Conservation (phyloP, 2,329 filamentous ascomycete genomes). For the Neofusicoccum umdonicola region DNA sequence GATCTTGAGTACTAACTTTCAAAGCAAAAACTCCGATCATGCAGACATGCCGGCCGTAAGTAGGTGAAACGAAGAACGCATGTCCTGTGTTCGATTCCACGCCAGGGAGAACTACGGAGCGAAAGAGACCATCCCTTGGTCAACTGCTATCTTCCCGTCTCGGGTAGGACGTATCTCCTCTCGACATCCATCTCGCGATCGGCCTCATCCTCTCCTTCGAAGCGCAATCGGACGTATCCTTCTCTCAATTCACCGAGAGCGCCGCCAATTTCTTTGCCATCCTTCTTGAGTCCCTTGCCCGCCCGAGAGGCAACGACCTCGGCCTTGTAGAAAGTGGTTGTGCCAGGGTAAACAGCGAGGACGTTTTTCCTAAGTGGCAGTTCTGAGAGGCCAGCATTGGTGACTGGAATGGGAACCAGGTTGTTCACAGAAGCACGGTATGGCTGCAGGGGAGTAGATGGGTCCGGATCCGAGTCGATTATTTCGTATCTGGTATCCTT, state of each 20-base stretch:
- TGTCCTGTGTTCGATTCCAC: not conserved
- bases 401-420: constrained; percentile 41
- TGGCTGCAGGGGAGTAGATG: constrained; percentile 36
- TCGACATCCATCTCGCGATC: constrained; percentile 49
- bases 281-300: constrained; percentile 32
- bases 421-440: constrained; percentile 48
- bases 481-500: constrained; percentile 43
- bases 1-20: not conserved
- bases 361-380: constrained; percentile 44
- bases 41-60: constrained; percentile 14
- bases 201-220: constrained; percentile 49
- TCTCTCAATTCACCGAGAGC: constrained; percentile 19
- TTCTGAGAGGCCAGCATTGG: constrained; percentile 42
- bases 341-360: constrained; percentile 51
- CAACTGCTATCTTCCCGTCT: constrained; percentile 22
- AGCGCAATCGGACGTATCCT: constrained; percentile 44
- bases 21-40: constrained; percentile 12
- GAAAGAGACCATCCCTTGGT: not conserved
- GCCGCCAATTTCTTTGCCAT: constrained; percentile 22
- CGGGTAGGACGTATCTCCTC: constrained; percentile 48
- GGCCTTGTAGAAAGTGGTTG: constrained; percentile 55
- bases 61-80: not conserved
- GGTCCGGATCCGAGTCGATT: constrained; percentile 48
- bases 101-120: not conserved
- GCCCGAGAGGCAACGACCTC: constrained; percentile 47